Conservation (phyloP, 768 basidiomycete species). For the Vararia minispora region DNA sequence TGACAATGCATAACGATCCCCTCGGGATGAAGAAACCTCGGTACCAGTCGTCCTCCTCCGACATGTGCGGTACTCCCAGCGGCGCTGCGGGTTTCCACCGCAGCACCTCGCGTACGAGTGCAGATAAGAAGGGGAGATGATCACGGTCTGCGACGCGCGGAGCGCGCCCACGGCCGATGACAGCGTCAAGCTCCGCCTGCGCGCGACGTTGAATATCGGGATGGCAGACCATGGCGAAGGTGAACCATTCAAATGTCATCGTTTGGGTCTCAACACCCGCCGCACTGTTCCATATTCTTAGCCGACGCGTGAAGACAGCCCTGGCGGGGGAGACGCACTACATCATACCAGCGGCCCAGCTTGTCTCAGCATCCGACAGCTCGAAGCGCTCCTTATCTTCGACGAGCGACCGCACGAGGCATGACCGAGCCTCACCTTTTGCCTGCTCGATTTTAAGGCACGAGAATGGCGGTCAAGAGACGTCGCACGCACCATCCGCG, state of each 20-base stretch:
- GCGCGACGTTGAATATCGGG: conserved; percentile 4
- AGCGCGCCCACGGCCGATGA: not conserved
- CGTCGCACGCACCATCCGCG: not conserved
- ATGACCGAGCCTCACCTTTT: conserved; percentile 1
- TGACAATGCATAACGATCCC: too few relatives aligned
- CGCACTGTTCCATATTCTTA: too few relatives aligned
- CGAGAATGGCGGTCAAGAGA: not conserved
- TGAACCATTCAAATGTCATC: not conserved
- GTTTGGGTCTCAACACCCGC: not conserved
- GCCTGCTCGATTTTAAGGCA: too few relatives aligned
- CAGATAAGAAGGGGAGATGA: too few relatives aligned
- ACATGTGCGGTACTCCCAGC: too few relatives aligned
- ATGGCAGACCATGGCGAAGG: conserved; percentile 1
- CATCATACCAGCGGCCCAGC: conserved; percentile 4
- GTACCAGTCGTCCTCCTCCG: too few relatives aligned
- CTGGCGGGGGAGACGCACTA: conserved; percentile 8
- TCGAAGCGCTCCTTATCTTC: not conserved
- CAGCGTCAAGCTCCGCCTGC: conserved; percentile 2
- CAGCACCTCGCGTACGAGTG: too few relatives aligned
- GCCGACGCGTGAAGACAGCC: too few relatives aligned
- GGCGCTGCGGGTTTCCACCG: too few relatives aligned
- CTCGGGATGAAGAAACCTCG: too few relatives aligned
- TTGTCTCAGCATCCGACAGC: conserved; percentile 1
- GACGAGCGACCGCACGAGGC: conserved; percentile 3
- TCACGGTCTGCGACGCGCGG: conserved; percentile 1